phyloP scores from a whole-genome alignment of 805 yeast species.

The Kurtzmaniella cleridarum region DNA sequence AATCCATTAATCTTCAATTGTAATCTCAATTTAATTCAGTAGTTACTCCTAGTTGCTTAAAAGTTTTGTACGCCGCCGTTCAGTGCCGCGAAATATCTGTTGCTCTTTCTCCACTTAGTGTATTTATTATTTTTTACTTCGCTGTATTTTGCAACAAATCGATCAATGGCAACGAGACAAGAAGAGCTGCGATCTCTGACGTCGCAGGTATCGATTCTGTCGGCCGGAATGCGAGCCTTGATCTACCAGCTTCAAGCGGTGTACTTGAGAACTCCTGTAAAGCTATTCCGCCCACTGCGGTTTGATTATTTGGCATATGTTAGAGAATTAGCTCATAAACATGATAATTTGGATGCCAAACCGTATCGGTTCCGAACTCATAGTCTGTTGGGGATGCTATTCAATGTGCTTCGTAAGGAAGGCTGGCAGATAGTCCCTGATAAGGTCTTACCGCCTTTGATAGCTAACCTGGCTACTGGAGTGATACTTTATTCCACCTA shows the following conservation, averaged over 20 bases:
- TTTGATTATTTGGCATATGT: constrained; percentile 79
- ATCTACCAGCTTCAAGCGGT: constrained; percentile 73
- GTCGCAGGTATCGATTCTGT: constrained; percentile 59
- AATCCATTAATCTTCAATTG: too few species aligned
- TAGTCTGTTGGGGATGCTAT: constrained; percentile 70
- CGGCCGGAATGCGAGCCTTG: constrained; percentile 83
- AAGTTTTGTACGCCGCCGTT: too few species aligned
- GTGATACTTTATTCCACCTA: constrained; percentile 80
- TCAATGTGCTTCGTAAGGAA: constrained; percentile 63
- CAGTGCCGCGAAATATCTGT: too few species aligned
- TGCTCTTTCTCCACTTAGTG: too few species aligned
- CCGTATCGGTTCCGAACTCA: constrained; percentile 62
- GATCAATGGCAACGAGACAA: not conserved
- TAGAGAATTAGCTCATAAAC: constrained; percentile 44
- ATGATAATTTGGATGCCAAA: constrained; percentile 36
- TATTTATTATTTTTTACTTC: too few species aligned
- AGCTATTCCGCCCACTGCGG: constrained; percentile 84
- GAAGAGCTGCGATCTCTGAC: not conserved
- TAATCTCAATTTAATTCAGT: too few species aligned
- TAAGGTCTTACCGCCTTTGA: constrained; percentile 77
- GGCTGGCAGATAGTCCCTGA: constrained; percentile 89
- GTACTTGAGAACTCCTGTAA: constrained; percentile 76
- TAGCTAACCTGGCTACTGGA: constrained; percentile 89
- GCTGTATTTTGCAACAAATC: not conserved
- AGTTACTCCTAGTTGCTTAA: too few species aligned